Evolutionary conservation across 2,329 filamentous ascomycete genomes (phyloP), one percentile per base, ranked within the genome.

Genomic region (Neopestalotiopsis sp.): DNA sequence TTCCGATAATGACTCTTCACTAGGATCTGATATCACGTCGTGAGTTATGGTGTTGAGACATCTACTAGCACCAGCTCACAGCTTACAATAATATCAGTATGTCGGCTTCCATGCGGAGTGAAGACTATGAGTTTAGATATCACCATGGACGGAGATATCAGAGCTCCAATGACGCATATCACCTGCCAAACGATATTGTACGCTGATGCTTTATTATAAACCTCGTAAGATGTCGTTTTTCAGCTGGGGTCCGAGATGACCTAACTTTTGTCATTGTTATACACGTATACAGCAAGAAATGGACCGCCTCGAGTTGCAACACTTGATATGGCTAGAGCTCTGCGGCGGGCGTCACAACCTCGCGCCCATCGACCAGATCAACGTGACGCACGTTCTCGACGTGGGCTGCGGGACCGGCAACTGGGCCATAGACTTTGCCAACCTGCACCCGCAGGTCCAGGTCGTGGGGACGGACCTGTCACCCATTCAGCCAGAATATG

Each of bases 391-490:
- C 53, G 69, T 63, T 17, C 69, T 70, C 20, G 69, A 70, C 30
- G 63, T 70, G 4, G 69, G 69, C 34, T 70, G 69, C 58, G 69
- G 69, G 7, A 70, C 69, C 40, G 69, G 66, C 66, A 70, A 73
- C 67, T 73, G 72, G 72, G 49, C 72, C 12, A 71, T 73, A 45
- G 72, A 73, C 61, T 73, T 73, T 45, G 72, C 72, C 6, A 69
- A 67, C 64, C 66, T 70, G 57, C 67, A 73, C 67, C 72, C 72
- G 7, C 24, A 72, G 4, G 71, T 72, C 6, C 65, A 71, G 42
- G 71, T 73, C 24, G 57, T 73, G 28, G 72, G 72, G n/a, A 73
- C 70, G 9, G 72, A 73, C 61, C 67, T 73, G 49, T 69, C 65
- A 13, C 72, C 72, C 3, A 74, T 74, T 62, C 72, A 74, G 67